phyloP scores from a whole-genome alignment of 2,329 filamentous ascomycete species.

The Pyricularia grisea region DNA sequence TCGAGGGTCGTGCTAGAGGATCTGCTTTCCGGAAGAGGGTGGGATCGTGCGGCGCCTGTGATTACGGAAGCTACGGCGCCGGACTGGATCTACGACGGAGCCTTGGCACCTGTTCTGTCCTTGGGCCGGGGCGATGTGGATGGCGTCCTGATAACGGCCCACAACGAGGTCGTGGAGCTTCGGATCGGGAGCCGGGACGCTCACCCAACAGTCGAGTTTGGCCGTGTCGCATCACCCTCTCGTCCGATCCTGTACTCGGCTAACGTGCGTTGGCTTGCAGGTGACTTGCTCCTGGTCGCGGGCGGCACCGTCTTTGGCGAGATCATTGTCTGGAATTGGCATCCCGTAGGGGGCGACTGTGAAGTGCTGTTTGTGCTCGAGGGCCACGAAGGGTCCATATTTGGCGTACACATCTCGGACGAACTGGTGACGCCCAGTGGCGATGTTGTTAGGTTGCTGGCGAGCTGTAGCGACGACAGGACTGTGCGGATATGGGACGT shows the following conservation, averaged over 20 bases:
- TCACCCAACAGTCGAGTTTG: slow-evolving; percentile 26
- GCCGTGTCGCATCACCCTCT: slow-evolving; percentile 51
- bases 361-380: slow-evolving; percentile 45
- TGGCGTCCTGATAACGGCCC: slow-evolving; percentile 67
- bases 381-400: slow-evolving; percentile 87
- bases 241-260: slow-evolving; percentile 85
- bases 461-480: slow-evolving; percentile 90
- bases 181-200: slow-evolving; percentile 11
- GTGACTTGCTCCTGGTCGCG: slow-evolving; percentile 58
- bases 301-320: slow-evolving; percentile 93
- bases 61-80: slow-evolving; percentile 35
- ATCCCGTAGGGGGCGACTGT: neutral
- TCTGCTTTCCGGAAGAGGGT: slow-evolving; percentile 17
- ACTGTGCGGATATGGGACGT: slow-evolving; percentile 87
- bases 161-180: slow-evolving; percentile 67
- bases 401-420: slow-evolving; percentile 73
- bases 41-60: slow-evolving; percentile 7
- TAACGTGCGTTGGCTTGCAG: slow-evolving; percentile 52
- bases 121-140: slow-evolving; percentile 16
- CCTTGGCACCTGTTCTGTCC: slow-evolving; percentile 34
- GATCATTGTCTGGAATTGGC: slow-evolving; percentile 78
- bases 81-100: slow-evolving; percentile 72
- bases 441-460: slow-evolving; percentile 51
- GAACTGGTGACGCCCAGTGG: slow-evolving; percentile 24
- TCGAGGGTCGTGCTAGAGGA: slow-evolving; percentile 20